Conservation (phyloP, 805 yeast species). For the Metschnikowia drakensbergensis region DNA sequence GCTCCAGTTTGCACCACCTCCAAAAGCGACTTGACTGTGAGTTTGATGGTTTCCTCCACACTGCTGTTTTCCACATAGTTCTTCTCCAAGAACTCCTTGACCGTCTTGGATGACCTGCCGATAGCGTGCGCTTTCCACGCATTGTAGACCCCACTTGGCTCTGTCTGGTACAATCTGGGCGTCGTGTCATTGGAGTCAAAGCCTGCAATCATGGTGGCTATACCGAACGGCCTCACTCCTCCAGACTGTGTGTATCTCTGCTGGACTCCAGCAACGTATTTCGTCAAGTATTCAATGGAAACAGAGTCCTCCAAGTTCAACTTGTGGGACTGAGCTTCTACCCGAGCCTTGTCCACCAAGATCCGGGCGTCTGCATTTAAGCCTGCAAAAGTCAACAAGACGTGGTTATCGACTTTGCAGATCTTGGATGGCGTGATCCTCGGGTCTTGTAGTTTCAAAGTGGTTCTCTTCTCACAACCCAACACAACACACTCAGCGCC, state of each 20-base stretch:
- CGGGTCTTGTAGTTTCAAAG: slow-evolving; percentile 92
- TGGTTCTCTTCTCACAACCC: slow-evolving; percentile 95
- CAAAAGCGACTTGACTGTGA: slow-evolving; percentile 80
- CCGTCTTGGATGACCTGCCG: slow-evolving; percentile 93
- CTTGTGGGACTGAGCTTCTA: slow-evolving; percentile 93
- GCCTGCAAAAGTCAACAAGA: slow-evolving; percentile 92
- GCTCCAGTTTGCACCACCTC: slow-evolving; percentile 99
- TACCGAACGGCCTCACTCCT: slow-evolving; percentile 97
- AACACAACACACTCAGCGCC: slow-evolving; percentile 85
- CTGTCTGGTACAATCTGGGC: slow-evolving; percentile 89
- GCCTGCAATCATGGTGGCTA: slow-evolving; percentile 92
- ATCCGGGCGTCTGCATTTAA: slow-evolving; percentile 97
- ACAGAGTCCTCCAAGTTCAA: slow-evolving; percentile 95
- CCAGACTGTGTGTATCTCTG: slow-evolving; percentile 97
- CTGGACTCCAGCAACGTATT: slow-evolving; percentile 96
- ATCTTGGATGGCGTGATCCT: slow-evolving; percentile 94
- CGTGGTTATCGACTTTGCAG: slow-evolving; percentile 85
- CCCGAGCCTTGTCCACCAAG: slow-evolving; percentile 89
- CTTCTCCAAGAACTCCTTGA: slow-evolving; percentile 91
- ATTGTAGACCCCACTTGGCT: slow-evolving; percentile 94
- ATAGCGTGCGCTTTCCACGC: slow-evolving; percentile 98
- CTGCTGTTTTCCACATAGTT: slow-evolving; percentile 63
- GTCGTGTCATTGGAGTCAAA: slow-evolving; percentile 80
- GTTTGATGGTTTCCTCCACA: slow-evolving; percentile 68
- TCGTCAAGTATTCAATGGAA: slow-evolving; percentile 84